Conservation (phyloP, 2,329 filamentous ascomycete species). For the Penicillium occitanis region DNA sequence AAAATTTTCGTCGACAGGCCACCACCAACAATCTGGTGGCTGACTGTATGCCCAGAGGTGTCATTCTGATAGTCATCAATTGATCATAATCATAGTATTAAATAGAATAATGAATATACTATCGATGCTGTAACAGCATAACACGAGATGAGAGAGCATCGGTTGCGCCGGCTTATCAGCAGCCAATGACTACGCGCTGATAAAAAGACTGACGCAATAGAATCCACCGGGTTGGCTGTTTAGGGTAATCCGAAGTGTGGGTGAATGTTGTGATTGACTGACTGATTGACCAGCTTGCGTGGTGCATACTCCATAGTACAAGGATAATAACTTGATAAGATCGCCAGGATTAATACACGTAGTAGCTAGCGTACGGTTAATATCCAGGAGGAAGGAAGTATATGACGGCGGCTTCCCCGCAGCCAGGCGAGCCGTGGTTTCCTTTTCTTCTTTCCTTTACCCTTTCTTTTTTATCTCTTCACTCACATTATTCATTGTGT, state of each 20-base stretch:
- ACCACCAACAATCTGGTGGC: background rate
- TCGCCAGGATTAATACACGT: background rate
- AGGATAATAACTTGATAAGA: background rate
- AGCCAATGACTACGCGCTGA: background rate
- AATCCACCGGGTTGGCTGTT: constrained; percentile 17
- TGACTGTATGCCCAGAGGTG: background rate
- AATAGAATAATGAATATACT: background rate
- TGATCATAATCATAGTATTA: background rate
- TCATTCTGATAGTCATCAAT: background rate
- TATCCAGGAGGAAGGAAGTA: background rate
- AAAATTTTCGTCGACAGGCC: background rate
- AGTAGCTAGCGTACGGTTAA: background rate
- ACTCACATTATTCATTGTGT: background rate
- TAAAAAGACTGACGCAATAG: constrained; percentile 18
- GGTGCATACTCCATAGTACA: background rate
- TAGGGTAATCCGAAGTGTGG: constrained; percentile 9
- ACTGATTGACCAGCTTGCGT: background rate
- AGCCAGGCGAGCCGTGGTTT: background rate
- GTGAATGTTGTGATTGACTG: background rate
- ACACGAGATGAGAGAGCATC: background rate
- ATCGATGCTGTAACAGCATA: background rate
- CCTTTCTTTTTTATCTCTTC: background rate
- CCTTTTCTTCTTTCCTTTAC: background rate
- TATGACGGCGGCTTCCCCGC: background rate
- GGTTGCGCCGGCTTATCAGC: background rate